These are phyloP conservation scores for Neopestalotiopsis sp. DNA, from an alignment of 2,329 filamentous ascomycete genomes.

Conservation along the genomic window DNA sequence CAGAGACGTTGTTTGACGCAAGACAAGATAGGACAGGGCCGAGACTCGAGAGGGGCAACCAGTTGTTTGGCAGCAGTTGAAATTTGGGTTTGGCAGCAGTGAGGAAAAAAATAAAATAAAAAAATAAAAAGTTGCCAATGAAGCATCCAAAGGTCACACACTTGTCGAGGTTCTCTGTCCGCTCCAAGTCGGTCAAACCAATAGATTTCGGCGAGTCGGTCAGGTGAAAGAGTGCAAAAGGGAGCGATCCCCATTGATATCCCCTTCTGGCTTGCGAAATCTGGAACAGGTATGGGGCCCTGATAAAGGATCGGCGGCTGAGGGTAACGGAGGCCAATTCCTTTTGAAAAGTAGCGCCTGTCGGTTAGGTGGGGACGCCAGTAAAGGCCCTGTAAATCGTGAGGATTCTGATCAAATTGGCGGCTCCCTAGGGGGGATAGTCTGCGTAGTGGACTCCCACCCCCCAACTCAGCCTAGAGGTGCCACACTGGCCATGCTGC, in stretches of 20 bases:
- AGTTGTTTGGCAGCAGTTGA: background rate
- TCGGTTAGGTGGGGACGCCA: constrained; percentile 15
- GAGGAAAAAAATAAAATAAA: background rate
- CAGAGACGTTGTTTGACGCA: background rate
- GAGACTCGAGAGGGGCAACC: constrained; percentile 11
- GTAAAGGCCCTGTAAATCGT: constrained; percentile 8
- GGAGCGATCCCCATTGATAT: constrained; percentile 20
- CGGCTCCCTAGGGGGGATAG: background rate
- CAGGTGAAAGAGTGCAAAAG: constrained; percentile 14
- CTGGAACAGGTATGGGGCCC: constrained; percentile 22
- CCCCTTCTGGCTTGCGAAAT: constrained; percentile 21
- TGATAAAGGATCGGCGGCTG: constrained; percentile 25
- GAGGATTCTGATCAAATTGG: constrained; percentile 9
- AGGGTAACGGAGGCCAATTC: constrained; percentile 20
- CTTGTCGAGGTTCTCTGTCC: background rate
- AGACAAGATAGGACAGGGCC: background rate
- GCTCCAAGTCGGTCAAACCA: background rate
- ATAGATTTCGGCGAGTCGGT: constrained; percentile 18
- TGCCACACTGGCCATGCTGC: constrained; percentile 1
- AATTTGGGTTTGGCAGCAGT: background rate
- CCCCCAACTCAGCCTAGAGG: constrained; percentile 3
- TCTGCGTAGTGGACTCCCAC: background rate
- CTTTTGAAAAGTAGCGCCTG: constrained; percentile 22
- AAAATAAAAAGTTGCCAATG: background rate
- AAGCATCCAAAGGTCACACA: constrained; percentile 2